Evolutionary conservation across 2,329 filamentous ascomycete species (phyloP), one percentile per base, ranked within the genome.

Genomic region (Coniochaeta prunicola): DNA sequence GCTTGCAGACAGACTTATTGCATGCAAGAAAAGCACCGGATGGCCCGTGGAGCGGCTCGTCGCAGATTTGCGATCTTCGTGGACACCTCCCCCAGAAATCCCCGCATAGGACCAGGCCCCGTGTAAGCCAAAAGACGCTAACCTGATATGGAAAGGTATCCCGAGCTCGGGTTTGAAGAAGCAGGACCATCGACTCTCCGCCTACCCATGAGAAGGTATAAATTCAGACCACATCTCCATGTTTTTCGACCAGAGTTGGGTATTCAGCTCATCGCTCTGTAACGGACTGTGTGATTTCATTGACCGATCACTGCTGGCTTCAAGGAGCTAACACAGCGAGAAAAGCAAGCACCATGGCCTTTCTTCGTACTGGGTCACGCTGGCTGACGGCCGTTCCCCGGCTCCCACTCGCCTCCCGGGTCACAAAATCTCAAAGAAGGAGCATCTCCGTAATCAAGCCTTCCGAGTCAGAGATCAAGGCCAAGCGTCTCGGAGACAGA

Each of bases 11-110:
- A 68, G 68, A 28, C 67, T 73, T 28, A 57, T 66, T 24, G 72
- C 70, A 28, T 76, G 68, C 53, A 70, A 69, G 62, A 68, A 66
- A 4, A 63, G 61, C 1, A 74, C 70, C 1, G 74, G 73, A 7
- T 77, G 75, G 75, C 74, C 75, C 0, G 70, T 76, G 5, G 63
- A 72, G 42, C 65, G 69, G 31, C 69, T 76, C 10, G 65, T 74
- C 31, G 57, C 63, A 4, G 64, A 66, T 50, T 61, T 77, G 6
- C 57, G 70, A 59, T 34, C 9, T 6, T 65, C 59, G 4, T 74
- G 71, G 72, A 59, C 42, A 28, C 13, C 17, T 15, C 40, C 19
- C 6, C 26, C 9, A 26, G 19, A 21, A 15, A 13, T 8, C 19
- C 4, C 21, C 40, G 2, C 21, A 24, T 26, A 21, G 21, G 40